Percentiles rank a stretch among this genome's conserved stretches.
These are phyloP conservation scores for Meyerozyma smithsonii DNA, from an alignment of 1,139 yeast genomes.

Conservation along the genomic window DNA sequence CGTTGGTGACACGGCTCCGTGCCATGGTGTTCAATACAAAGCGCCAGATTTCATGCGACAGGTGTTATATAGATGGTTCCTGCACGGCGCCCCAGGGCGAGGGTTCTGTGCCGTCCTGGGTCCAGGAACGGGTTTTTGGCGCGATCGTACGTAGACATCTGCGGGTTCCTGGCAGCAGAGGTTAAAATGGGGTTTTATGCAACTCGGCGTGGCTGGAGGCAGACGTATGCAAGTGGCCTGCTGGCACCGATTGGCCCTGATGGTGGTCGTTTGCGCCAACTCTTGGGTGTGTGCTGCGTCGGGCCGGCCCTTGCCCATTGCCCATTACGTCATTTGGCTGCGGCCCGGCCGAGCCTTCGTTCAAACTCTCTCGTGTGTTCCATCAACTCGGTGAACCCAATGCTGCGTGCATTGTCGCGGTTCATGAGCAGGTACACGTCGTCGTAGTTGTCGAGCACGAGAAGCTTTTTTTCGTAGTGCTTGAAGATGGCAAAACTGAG, in stretches of 20 bases:
- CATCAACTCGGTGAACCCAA: constrained; percentile 11
- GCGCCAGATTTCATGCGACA: constrained; percentile 2
- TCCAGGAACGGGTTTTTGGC: no score
- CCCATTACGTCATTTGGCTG: background rate
- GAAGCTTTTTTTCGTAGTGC: constrained; percentile 30
- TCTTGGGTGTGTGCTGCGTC: no score
- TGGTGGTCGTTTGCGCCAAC: no score
- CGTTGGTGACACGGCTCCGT: constrained; percentile 16
- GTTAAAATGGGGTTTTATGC: no score
- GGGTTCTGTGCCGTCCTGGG: no score
- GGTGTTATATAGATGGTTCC: background rate
- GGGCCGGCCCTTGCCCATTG: background rate
- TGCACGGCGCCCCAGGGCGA: no score
- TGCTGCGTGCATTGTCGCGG: background rate
- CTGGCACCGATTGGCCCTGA: no score
- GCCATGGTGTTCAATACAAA: background rate
- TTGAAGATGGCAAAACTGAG: constrained; percentile 40
- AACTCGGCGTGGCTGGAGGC: no score
- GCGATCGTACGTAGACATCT: no score
- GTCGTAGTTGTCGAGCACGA: constrained; percentile 26
- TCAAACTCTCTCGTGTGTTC: constrained; percentile 9
- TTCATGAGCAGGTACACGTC: constrained; percentile 43
- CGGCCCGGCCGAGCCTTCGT: constrained; percentile 8
- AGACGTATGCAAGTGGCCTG: no score
- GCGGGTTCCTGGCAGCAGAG: no score